Conservation (phyloP, 192 early-diverging fungal genomes). For the Spinellus fusiger region DNA sequence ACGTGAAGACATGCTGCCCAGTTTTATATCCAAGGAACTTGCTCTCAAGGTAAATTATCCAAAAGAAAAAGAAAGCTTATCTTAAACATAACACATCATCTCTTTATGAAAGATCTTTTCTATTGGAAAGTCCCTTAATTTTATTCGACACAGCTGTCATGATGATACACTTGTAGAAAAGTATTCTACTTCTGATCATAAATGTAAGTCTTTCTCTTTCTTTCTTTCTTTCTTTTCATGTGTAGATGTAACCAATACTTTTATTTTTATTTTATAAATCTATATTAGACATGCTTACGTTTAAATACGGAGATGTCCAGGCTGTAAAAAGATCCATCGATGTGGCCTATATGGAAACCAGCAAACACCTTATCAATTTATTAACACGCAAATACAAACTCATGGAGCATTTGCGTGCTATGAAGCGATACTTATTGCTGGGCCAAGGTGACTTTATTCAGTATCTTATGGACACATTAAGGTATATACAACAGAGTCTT, state of each 20-base stretch:
- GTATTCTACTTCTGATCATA: slow-evolving; percentile 3
- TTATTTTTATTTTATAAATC: not conserved
- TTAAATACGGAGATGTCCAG: slow-evolving; percentile 63
- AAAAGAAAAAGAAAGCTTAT: not conserved
- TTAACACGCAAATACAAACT: slow-evolving; percentile 77
- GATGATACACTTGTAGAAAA: slow-evolving; percentile 40
- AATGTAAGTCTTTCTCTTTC: not conserved
- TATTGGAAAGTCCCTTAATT: slow-evolving; percentile 87
- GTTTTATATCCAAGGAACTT: slow-evolving; percentile 65
- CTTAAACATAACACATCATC: not conserved
- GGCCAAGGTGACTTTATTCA: slow-evolving; percentile 95
- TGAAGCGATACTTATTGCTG: slow-evolving; percentile 86
- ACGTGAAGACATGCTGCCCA: slow-evolving; percentile 77
- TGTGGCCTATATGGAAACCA: slow-evolving; percentile 62
- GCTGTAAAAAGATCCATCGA: slow-evolving; percentile 73
- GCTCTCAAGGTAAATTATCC: slow-evolving; percentile 65
- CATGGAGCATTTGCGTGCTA: slow-evolving; percentile 76
- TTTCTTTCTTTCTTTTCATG: too few species aligned
- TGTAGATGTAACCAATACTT: not conserved
- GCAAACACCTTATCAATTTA: slow-evolving; percentile 69
- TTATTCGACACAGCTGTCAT: slow-evolving; percentile 59
- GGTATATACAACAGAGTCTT: slow-evolving; percentile 36
- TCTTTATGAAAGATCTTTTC: slow-evolving; percentile 55
- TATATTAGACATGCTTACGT: slow-evolving; percentile 17
- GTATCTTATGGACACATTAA: slow-evolving; percentile 76